These are phyloP conservation scores for Neurospora hispaniola DNA, from an alignment of 495 filamentous ascomycete genomes.

Conservation along the genomic window DNA sequence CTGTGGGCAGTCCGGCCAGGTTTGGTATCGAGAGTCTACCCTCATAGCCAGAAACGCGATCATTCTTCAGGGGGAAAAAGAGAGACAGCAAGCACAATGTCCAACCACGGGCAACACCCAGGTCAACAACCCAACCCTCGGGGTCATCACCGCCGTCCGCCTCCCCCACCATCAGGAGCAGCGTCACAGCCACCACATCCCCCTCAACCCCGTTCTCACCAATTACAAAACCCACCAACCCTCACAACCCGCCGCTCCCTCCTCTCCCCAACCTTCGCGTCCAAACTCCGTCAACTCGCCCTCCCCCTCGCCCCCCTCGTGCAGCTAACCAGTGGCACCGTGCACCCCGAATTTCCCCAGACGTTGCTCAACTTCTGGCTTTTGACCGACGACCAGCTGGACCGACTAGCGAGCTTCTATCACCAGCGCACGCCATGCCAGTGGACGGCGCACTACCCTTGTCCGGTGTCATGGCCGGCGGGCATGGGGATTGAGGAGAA, in stretches of 20 bases:
- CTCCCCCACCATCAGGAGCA: background rate
- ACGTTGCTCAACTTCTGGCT: slow-evolving; percentile 64
- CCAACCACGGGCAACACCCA: background rate
- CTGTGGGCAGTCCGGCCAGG: background rate
- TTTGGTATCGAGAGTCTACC: background rate
- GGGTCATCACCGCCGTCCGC: background rate
- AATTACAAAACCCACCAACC: background rate
- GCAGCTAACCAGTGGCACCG: slow-evolving; percentile 43
- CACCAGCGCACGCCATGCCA: slow-evolving; percentile 53
- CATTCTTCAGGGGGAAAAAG: no score
- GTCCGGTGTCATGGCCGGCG: slow-evolving; percentile 31
- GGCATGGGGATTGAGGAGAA: slow-evolving; percentile 44
- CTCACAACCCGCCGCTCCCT: slow-evolving; percentile 22
- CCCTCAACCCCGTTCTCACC: background rate
- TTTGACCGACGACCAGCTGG: slow-evolving; percentile 58
- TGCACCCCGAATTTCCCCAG: slow-evolving; percentile 56
- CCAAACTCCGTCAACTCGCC: slow-evolving; percentile 35
- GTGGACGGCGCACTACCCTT: slow-evolving; percentile 54
- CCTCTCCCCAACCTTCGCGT: slow-evolving; percentile 24
- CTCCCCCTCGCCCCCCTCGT: slow-evolving; percentile 48
- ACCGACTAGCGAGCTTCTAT: slow-evolving; percentile 63
- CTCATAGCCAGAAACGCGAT: background rate
- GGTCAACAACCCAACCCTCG: background rate
- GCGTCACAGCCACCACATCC: background rate
- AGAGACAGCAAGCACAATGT: background rate